Conservation (phyloP, 257 asterid species). For the Linaria vulgaris region DNA sequence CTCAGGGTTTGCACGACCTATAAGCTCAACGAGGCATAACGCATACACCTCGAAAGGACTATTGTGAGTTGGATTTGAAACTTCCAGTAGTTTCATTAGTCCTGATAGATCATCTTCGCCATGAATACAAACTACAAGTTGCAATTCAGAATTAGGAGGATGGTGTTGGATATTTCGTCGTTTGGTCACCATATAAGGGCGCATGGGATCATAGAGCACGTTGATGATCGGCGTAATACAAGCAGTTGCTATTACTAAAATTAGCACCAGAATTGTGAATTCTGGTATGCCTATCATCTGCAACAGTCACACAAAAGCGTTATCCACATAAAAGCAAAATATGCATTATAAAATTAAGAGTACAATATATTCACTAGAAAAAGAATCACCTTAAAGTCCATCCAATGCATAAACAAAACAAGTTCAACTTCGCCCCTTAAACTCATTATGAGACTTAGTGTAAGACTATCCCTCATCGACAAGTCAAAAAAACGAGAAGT, state of each 20-base stretch:
- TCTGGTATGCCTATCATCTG: slow-evolving; percentile 59
- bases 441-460: slow-evolving; percentile 62
- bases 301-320: background rate
- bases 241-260: slow-evolving; percentile 43
- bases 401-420: slow-evolving; percentile 19
- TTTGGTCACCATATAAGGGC: slow-evolving; percentile 72
- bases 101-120: slow-evolving; percentile 52
- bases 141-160: slow-evolving; percentile 48
- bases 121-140: slow-evolving; percentile 52
- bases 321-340: background rate
- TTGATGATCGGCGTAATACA: slow-evolving; percentile 55
- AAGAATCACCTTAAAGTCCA: background rate
- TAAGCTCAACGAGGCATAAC: slow-evolving; percentile 55
- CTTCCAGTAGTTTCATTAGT: slow-evolving; percentile 45
- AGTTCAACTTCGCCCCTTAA: slow-evolving; percentile 80
- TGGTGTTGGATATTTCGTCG: slow-evolving; percentile 70
- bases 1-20: slow-evolving; percentile 57
- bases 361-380: no score
- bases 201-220: slow-evolving; percentile 64
- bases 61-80: slow-evolving; percentile 47
- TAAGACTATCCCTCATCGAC: slow-evolving; percentile 61
- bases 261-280: slow-evolving; percentile 52
- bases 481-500: slow-evolving; percentile 42
- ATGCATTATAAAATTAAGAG: no score
- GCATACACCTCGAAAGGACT: slow-evolving; percentile 55